Conservation (phyloP, 78 protist species). For the Dictyostelium capitatum region DNA sequence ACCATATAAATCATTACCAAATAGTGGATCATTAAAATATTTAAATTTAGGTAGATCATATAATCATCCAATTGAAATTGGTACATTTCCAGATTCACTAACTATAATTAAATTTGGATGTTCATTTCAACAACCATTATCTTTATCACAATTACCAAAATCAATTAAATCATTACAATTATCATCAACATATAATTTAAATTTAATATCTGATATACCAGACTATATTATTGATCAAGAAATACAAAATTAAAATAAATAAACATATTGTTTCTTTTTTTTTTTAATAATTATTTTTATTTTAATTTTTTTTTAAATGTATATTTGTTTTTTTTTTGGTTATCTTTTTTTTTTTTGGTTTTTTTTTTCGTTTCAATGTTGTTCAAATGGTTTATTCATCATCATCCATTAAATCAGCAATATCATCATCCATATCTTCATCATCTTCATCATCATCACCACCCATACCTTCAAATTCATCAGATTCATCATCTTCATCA, state of each 20-base stretch:
- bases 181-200: background rate
- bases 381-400: background rate
- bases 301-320: background rate
- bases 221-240: background rate
- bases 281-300: background rate
- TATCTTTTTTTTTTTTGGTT: background rate
- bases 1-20: background rate
- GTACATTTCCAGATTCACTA: background rate
- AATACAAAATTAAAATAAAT: background rate
- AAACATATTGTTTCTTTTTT: background rate
- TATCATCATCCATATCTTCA: slow-evolving; percentile 27
- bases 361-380: background rate
- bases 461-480: slow-evolving; percentile 22
- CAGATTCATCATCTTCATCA: slow-evolving; percentile 18
- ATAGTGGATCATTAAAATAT: background rate
- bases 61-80: background rate
- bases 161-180: background rate
- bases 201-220: background rate
- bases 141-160: background rate
- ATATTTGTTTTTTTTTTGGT: background rate
- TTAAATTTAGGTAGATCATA: background rate
- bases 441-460: slow-evolving; percentile 49
- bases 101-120: background rate
- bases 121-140: background rate
- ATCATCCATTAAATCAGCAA: slow-evolving; percentile 24